These are phyloP conservation scores for Penicillium glabrum DNA, from an alignment of 2,329 filamentous ascomycete species.

Conservation along the genomic window DNA sequence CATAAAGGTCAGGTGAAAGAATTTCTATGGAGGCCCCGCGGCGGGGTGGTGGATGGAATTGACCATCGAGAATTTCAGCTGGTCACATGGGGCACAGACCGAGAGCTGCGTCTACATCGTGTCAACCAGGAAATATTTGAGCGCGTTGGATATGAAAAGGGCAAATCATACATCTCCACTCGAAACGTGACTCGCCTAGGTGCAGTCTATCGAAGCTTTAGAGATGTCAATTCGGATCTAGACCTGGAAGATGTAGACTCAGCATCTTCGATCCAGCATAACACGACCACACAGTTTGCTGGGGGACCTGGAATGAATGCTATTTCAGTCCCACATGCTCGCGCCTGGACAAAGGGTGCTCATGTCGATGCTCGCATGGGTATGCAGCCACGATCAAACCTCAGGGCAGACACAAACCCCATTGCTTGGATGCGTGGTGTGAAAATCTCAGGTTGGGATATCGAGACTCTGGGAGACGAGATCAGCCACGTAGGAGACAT, in stretches of 20 bases:
- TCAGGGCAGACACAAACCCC: conserved; percentile 55
- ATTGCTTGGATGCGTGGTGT: conserved; percentile 67
- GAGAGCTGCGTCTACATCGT: conserved; percentile 74
- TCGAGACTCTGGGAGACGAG: conserved; percentile 59
- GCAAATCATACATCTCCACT: conserved; percentile 62
- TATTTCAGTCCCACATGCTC: conserved; percentile 56
- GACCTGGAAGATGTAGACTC: conserved; percentile 54
- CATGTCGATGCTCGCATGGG: conserved; percentile 50
- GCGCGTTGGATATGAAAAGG: conserved; percentile 72
- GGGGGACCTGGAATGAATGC: conserved; percentile 46
- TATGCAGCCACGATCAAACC: conserved; percentile 49
- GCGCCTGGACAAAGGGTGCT: conserved; percentile 42
- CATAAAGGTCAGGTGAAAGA: conserved; percentile 74
- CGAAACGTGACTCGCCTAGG: conserved; percentile 78
- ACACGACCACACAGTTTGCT: conserved; percentile 18
- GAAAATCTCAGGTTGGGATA: conserved; percentile 57
- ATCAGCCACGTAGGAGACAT: conserved; percentile 62
- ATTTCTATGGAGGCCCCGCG: conserved; percentile 84
- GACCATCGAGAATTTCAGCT: conserved; percentile 90
- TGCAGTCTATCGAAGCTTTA: conserved; percentile 81
- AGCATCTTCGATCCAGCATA: conserved; percentile 28
- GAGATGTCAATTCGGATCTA: conserved; percentile 64
- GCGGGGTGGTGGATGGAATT: conserved; percentile 64
- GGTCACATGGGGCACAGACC: conserved; percentile 89
- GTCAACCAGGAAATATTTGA: conserved; percentile 65